Evolutionary conservation across 768 basidiomycete genomes (phyloP).

Genomic region (Auricularia cornea): DNA sequence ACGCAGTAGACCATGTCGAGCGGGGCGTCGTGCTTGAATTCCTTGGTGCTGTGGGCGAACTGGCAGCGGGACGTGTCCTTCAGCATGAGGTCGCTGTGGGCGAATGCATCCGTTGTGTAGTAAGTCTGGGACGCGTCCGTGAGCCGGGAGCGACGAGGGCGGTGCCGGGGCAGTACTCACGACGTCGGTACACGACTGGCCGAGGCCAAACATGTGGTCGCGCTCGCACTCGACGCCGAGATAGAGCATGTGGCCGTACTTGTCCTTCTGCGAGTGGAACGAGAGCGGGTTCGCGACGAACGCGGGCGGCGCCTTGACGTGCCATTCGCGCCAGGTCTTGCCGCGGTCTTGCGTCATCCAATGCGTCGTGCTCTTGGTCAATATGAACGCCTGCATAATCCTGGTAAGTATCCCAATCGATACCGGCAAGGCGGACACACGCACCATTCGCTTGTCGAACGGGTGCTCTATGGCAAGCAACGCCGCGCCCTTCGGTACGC

Average conservation of each 20-base stretch:
- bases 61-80: slow-evolving; percentile 69
- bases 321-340: slow-evolving; percentile 76
- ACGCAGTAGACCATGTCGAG: slow-evolving; percentile 81
- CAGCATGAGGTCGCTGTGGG: slow-evolving; percentile 51
- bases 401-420: not conserved
- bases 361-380: slow-evolving; percentile 67
- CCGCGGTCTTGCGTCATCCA: slow-evolving; percentile 87
- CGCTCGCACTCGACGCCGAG: slow-evolving; percentile 62
- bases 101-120: slow-evolving; percentile 81
- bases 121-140: slow-evolving; percentile 51
- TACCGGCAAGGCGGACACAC: slow-evolving; percentile 18
- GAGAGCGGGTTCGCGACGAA: slow-evolving; percentile 58
- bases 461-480: slow-evolving; percentile 81
- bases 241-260: slow-evolving; percentile 69
- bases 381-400: slow-evolving; percentile 68
- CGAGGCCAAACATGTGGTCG: slow-evolving; percentile 37
- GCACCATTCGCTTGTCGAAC: slow-evolving; percentile 65
- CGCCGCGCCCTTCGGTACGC: slow-evolving; percentile 49
- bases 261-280: slow-evolving; percentile 73
- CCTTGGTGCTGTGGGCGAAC: slow-evolving; percentile 81
- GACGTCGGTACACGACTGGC: slow-evolving; percentile 59
- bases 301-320: slow-evolving; percentile 53
- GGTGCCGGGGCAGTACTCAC: slow-evolving; percentile 31
- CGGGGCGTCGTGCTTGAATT: slow-evolving; percentile 73
- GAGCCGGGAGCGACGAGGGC: too few species aligned